A percentile compares a stretch with the other conserved stretches of the same genome.
Evolutionary conservation across 1,139 yeast species (phyloP).

Genomic region (Scheffersomyces insectosa): DNA sequence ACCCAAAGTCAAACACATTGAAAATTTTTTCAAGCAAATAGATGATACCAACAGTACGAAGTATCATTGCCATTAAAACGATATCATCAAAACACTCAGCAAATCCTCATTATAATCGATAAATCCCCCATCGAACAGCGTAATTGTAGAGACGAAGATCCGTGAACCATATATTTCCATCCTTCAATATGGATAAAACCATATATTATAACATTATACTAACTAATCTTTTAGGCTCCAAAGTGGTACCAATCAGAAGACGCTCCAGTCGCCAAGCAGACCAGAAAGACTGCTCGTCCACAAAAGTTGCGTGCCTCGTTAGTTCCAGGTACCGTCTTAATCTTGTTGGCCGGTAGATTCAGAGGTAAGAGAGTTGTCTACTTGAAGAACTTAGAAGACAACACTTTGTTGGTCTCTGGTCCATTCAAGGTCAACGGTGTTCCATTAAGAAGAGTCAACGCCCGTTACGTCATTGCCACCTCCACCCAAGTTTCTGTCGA

Average conservation of each 20-base stretch:
- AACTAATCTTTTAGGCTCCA: slow-evolving; percentile 63
- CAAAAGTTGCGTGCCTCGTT: slow-evolving; percentile 95
- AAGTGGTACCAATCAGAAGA: slow-evolving; percentile 97
- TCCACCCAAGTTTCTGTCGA: slow-evolving; percentile 85
- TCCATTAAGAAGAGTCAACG: slow-evolving; percentile 98
- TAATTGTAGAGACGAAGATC: too few species aligned
- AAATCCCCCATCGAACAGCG: too few species aligned
- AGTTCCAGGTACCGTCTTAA: slow-evolving; percentile 98
- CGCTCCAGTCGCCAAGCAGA: slow-evolving; percentile 80
- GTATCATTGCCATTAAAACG: neutral
- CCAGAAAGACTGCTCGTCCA: slow-evolving; percentile 92
- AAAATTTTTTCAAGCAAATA: too few species aligned
- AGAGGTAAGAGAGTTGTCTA: slow-evolving; percentile 99
- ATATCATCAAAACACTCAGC: neutral
- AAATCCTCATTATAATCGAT: neutral
- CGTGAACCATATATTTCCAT: too few species aligned
- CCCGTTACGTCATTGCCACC: slow-evolving; percentile 99
- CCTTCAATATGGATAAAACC: too few species aligned
- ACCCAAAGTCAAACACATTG: too few species aligned
- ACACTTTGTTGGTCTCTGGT: slow-evolving; percentile 97
- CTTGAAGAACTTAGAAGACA: slow-evolving; percentile 98
- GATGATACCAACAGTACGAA: too few species aligned
- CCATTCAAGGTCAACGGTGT: slow-evolving; percentile 99
- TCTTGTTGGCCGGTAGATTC: slow-evolving; percentile 99
- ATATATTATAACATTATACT: slow-evolving; percentile 22